A percentile compares a stretch with the other conserved stretches of the same genome.
Conservation (phyloP, 2,329 filamentous ascomycete species). For the Anisogramma anomala region DNA sequence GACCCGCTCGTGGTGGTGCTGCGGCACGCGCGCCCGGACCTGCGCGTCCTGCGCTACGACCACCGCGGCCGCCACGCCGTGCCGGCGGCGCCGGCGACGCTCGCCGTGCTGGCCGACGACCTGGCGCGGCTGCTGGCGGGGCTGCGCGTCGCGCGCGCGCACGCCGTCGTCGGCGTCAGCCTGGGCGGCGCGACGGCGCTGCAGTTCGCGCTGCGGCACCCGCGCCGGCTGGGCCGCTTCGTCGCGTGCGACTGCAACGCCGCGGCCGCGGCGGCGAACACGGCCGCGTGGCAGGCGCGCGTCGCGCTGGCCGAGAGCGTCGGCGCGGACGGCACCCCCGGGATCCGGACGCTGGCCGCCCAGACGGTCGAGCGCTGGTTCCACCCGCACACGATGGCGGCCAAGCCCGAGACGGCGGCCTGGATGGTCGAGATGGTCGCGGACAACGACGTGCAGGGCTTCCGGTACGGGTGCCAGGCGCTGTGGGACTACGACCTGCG, state of each 20-base stretch:
- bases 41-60: constrained; percentile 68
- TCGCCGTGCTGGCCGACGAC: constrained; percentile 59
- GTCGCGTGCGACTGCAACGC: constrained; percentile 72
- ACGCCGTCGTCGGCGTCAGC: constrained; percentile 62
- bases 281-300: constrained; percentile 67
- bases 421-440: constrained; percentile 59
- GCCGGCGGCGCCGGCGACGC: constrained; percentile 40
- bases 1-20: constrained; percentile 58
- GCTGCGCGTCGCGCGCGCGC: constrained; percentile 55
- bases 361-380: constrained; percentile 72
- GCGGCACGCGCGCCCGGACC: constrained; percentile 44
- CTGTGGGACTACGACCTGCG: constrained; percentile 62
- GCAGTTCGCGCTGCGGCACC: constrained; percentile 58
- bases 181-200: constrained; percentile 72
- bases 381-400: constrained; percentile 40
- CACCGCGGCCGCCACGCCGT: constrained; percentile 53
- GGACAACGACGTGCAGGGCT: constrained; percentile 57
- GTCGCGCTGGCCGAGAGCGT: constrained; percentile 52
- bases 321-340: constrained; percentile 35
- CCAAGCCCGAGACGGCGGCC: constrained; percentile 35
- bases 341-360: constrained; percentile 56
- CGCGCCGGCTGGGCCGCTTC: constrained; percentile 46
- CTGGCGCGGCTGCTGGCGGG: constrained; percentile 54
- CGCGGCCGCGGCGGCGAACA: constrained; percentile 60
- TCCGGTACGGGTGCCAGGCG: constrained; percentile 55